These are phyloP conservation scores for Aspergillus brasiliensis DNA, from an alignment of 2,329 filamentous ascomycete genomes.

Conservation along the genomic window DNA sequence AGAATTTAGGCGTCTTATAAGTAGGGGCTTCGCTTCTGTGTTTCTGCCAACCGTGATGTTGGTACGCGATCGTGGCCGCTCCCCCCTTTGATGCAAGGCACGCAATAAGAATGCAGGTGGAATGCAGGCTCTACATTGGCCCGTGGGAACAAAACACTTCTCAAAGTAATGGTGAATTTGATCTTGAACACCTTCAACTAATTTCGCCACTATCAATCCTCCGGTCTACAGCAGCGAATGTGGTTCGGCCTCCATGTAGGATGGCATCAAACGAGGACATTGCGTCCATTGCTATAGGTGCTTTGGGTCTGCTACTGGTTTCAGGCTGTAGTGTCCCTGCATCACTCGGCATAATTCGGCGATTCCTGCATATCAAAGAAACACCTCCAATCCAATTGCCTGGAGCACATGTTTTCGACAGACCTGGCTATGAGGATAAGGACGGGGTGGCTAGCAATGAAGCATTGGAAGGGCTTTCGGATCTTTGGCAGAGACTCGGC, in stretches of 20 bases:
- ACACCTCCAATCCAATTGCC: slow-evolving; percentile 21
- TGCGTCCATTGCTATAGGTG: slow-evolving; percentile 23
- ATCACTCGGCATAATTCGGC: slow-evolving; percentile 22
- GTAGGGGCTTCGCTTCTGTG: not conserved
- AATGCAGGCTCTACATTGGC: slow-evolving; percentile 1
- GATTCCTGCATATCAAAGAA: slow-evolving; percentile 16
- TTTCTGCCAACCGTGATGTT: not conserved
- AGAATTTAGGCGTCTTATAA: not conserved
- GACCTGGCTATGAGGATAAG: slow-evolving; percentile 64
- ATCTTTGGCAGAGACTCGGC: slow-evolving; percentile 57
- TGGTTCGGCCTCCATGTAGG: slow-evolving; percentile 1
- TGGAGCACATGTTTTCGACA: slow-evolving; percentile 16
- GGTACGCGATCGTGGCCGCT: not conserved
- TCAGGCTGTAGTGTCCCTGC: slow-evolving; percentile 30
- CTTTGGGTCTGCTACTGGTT: slow-evolving; percentile 29
- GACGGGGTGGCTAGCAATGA: slow-evolving; percentile 70
- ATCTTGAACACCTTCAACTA: not conserved
- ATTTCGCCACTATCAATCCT: not conserved
- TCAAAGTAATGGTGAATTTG: not conserved
- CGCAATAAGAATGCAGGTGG: slow-evolving; percentile 7
- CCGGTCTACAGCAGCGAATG: not conserved
- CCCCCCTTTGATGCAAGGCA: not conserved
- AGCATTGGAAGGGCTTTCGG: slow-evolving; percentile 64
- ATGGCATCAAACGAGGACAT: slow-evolving; percentile 27
- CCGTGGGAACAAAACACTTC: not conserved